A percentile compares a stretch with the other conserved stretches of the same genome.
Evolutionary conservation across 2,329 filamentous ascomycete genomes (phyloP).

Genomic region (Aspergillus uvarum): DNA sequence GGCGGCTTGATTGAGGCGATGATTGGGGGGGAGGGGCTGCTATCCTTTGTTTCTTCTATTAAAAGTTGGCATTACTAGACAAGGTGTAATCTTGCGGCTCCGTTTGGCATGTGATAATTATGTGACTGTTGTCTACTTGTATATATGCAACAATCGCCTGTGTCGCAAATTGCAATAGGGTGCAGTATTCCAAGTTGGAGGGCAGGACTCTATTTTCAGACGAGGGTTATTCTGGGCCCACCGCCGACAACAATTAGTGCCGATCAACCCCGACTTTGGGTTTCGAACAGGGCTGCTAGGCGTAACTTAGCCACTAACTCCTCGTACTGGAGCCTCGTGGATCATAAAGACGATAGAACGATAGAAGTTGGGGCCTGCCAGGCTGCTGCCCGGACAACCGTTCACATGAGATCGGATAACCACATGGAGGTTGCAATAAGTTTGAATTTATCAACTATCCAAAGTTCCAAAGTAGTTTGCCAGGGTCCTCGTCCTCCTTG

Average conservation of each 20-base stretch:
- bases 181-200: too few relatives aligned
- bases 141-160: neutral
- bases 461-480: too few relatives aligned
- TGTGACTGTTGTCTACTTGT: slow-evolving; percentile 4
- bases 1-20: slow-evolving; percentile 25
- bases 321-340: slow-evolving; percentile 12
- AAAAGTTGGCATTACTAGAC: slow-evolving; percentile 22
- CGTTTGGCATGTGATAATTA: slow-evolving; percentile 39
- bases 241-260: slow-evolving; percentile 10
- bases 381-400: neutral
- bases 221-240: neutral
- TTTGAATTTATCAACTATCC: too few relatives aligned
- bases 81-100: slow-evolving; percentile 31
- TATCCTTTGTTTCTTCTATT: neutral
- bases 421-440: neutral
- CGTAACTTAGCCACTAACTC: slow-evolving; percentile 11
- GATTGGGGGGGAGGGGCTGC: slow-evolving; percentile 11
- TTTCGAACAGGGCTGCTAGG: slow-evolving; percentile 9
- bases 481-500: neutral
- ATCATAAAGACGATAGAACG: neutral
- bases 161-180: neutral
- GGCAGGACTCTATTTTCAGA: neutral
- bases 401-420: neutral
- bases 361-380: neutral
- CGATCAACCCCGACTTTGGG: slow-evolving; percentile 12